A percentile compares a stretch with the other conserved stretches of the same genome.
phyloP scores from a whole-genome alignment of 768 basidiomycete species.

The Gyrodon lividus region DNA sequence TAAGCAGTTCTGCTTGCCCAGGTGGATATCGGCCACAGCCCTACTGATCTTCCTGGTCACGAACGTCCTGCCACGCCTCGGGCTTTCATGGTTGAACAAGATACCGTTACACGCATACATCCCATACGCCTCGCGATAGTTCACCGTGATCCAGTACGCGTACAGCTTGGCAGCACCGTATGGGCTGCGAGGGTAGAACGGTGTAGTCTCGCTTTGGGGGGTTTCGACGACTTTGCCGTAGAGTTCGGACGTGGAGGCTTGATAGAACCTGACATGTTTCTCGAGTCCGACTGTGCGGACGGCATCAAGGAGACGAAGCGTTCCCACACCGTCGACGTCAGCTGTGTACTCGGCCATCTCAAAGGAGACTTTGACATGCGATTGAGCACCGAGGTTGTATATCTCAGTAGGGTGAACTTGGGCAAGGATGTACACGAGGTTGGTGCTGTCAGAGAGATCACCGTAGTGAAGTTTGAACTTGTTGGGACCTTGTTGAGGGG shows the following conservation, averaged over 20 bases:
- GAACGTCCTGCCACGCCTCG: conserved; percentile 90
- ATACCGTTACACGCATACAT: conserved; percentile 98
- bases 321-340: conserved; percentile 94
- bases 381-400: conserved; percentile 97
- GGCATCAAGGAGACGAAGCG: conserved; percentile 92
- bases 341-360: conserved; percentile 99
- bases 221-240: conserved; percentile 97
- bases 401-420: conserved; percentile 94
- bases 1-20: conserved; percentile 86
- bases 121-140: conserved; percentile 93
- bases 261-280: conserved; percentile 93
- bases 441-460: conserved; percentile 94
- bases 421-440: conserved; percentile 94
- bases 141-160: conserved; percentile 87
- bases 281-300: conserved; percentile 94
- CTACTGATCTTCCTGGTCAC: conserved; percentile 94
- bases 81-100: conserved; percentile 97
- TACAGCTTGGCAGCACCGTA: conserved; percentile 97
- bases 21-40: conserved; percentile 87
- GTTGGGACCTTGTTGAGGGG: conserved; percentile 50
- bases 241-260: conserved; percentile 94
- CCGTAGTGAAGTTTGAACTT: conserved; percentile 88
- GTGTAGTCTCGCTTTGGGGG: conserved; percentile 93
- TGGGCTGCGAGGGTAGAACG: conserved; percentile 97
- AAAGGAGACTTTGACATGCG: conserved; percentile 98